Evolutionary conservation across 164 flowering plant species (phyloP), one percentile per base, ranked within the genome.

Genomic region (Tetracentron sinense): DNA sequence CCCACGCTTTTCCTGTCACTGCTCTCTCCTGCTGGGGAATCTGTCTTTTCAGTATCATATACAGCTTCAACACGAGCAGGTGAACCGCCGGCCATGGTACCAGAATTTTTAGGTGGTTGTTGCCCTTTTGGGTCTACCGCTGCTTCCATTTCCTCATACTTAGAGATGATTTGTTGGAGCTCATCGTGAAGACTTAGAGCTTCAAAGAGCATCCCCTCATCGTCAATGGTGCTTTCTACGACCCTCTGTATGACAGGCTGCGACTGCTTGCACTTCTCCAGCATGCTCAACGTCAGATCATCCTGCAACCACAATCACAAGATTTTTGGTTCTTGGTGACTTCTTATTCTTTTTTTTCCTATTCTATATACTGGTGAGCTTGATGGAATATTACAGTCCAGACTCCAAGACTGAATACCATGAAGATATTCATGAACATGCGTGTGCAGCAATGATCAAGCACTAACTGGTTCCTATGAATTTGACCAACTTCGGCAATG

Each of bases 181-280:
- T 87, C 85, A 19, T 90, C 98, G 44, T 92, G 78, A 35, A 92
- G 85, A 78, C 78, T 79, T 38, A 92, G 77, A 38, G 96, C 96
- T 69, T 88, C 96, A 54, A 88, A 88, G 26, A 92, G 90, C 74
- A 86, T 67, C 7, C 50, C 75, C 55, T 92, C 93, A 54, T 90
- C 92, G 10, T 85, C 85, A 22, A 69, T 68, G 17, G 92, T 82
- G 68, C 73, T 79, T 65, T 92, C 84, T 59, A 88, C 76, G 62
- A 92, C 82, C 71, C 87, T 80, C 69, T 86, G 87, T 56, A 89
- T 60, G 35, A 61, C 73, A 29, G 87, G 83, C 62, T 81, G 85
- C 5, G 93, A 78, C 21, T 88, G 78, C 74, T 82, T 85, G 84
- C 95, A 88, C 65, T 88, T 88, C 58, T 84, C 85, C 67, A 88